These are phyloP conservation scores for Chalciporus chontae DNA, from an alignment of 768 basidiomycete genomes.

Conservation along the genomic window DNA sequence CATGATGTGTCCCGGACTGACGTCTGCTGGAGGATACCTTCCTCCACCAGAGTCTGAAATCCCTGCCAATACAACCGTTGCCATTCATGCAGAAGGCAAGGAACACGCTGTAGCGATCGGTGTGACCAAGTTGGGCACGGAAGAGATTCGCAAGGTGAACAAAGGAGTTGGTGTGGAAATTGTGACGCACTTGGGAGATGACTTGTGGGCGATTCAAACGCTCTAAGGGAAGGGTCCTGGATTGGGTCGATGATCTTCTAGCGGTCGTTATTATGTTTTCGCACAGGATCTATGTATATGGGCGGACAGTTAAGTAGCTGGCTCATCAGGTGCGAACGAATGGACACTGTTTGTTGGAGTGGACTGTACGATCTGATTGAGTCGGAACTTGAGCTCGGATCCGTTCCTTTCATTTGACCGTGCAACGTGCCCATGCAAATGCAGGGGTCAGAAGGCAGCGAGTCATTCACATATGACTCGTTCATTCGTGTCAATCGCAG, in stretches of 20 bases:
- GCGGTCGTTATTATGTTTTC: neutral
- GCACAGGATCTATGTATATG: too few species aligned
- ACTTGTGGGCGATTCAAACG: slow-evolving; percentile 71
- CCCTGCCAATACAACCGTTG: slow-evolving; percentile 74
- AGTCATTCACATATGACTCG: slow-evolving; percentile 39
- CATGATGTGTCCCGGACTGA: slow-evolving; percentile 98
- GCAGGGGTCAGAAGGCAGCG: slow-evolving; percentile 12
- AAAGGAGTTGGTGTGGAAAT: slow-evolving; percentile 91
- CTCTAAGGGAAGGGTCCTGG: slow-evolving; percentile 39
- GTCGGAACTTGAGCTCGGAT: neutral
- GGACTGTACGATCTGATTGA: too few species aligned
- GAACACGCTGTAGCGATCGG: slow-evolving; percentile 88
- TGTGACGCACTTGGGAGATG: slow-evolving; percentile 82
- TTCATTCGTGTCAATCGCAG: slow-evolving; percentile 52
- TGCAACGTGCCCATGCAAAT: slow-evolving; percentile 3
- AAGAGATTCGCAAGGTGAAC: slow-evolving; percentile 87
- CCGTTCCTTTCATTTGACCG: neutral
- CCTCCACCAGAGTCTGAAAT: slow-evolving; percentile 70
- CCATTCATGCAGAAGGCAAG: slow-evolving; percentile 94
- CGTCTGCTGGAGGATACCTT: slow-evolving; percentile 85
- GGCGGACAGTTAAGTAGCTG: too few species aligned
- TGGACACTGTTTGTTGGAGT: too few species aligned
- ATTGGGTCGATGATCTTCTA: neutral
- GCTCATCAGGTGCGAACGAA: too few species aligned
- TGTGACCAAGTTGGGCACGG: slow-evolving; percentile 73